Conservation (phyloP, 2,329 filamentous ascomycete genomes). For the Ceratocystis variospora region DNA sequence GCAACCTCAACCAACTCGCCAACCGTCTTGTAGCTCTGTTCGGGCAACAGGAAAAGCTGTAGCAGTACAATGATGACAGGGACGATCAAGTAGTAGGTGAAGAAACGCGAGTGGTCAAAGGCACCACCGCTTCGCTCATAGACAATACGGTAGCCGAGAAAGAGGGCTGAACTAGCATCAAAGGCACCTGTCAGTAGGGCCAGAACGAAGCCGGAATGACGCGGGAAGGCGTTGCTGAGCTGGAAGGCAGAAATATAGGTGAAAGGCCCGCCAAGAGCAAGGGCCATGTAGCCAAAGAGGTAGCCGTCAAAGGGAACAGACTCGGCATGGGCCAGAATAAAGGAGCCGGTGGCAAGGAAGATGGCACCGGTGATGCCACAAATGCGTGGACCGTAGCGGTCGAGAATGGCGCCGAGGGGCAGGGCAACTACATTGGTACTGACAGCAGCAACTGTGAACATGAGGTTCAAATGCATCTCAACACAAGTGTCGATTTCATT, state of each 20-base stretch:
- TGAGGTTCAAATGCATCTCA: conserved; percentile 62
- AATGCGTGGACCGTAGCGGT: conserved; percentile 65
- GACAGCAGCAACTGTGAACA: conserved; percentile 84
- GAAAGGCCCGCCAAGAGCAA: conserved; percentile 67
- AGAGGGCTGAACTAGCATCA: conserved; percentile 67
- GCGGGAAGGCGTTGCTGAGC: conserved; percentile 70
- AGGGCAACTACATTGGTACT: conserved; percentile 77
- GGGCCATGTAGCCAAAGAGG: conserved; percentile 58
- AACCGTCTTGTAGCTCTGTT: conserved; percentile 67
- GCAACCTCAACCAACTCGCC: conserved; percentile 67
- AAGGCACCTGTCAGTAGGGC: conserved; percentile 71
- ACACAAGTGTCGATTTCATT: conserved; percentile 31
- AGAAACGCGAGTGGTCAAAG: conserved; percentile 55
- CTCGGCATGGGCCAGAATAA: conserved; percentile 56
- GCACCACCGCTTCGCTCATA: conserved; percentile 43
- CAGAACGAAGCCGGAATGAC: conserved; percentile 62
- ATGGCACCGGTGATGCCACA: conserved; percentile 58
- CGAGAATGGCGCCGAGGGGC: conserved; percentile 72
- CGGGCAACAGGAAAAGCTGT: conserved; percentile 60
- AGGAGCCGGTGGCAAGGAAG: conserved; percentile 54
- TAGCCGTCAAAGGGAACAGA: conserved; percentile 59
- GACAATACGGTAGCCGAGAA: conserved; percentile 57
- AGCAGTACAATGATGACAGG: conserved; percentile 51
- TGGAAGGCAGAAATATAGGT: conserved; percentile 75
- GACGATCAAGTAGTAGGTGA: conserved; percentile 56